A percentile compares a stretch with the other conserved stretches of the same genome.
Conservation (phyloP, 208 protist species). For the Trichomonas gallinae region DNA sequence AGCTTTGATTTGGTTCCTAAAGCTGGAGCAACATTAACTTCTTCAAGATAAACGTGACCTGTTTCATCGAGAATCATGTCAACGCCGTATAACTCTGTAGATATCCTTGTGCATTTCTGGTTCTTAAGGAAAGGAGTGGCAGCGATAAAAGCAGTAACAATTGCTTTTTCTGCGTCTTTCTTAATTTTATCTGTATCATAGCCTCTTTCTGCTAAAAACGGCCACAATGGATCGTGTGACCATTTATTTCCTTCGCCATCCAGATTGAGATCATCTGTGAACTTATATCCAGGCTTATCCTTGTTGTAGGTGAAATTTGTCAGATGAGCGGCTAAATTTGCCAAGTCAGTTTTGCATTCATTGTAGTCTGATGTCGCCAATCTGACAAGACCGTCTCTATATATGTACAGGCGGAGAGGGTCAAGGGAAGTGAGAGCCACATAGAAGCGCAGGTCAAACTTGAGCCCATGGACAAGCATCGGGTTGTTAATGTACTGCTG, state of each 20-base stretch:
- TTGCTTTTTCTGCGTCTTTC: not conserved
- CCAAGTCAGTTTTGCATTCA: not conserved
- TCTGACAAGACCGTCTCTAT: conserved; percentile 31
- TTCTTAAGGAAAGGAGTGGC: not conserved
- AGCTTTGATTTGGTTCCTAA: not conserved
- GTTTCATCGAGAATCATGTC: conserved; percentile 74
- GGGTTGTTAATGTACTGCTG: conserved; percentile 21
- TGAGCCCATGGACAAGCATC: conserved; percentile 30
- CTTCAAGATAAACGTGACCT: conserved; percentile 73
- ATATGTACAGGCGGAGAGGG: conserved; percentile 36
- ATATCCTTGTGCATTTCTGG: conserved; percentile 31
- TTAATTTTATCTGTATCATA: conserved; percentile 21
- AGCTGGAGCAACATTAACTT: conserved; percentile 65
- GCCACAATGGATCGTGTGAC: conserved; percentile 4
- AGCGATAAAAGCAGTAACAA: conserved; percentile 28
- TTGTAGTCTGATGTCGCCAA: conserved; percentile 31
- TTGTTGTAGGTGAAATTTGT: conserved; percentile 42
- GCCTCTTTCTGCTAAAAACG: not conserved
- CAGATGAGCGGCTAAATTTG: conserved; percentile 24
- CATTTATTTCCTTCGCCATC: conserved; percentile 37
- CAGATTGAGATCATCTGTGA: not conserved
- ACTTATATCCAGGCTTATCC: not conserved
- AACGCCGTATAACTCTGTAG: conserved; percentile 83
- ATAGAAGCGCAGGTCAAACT: conserved; percentile 42
- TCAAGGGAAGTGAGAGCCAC: conserved; percentile 32